phyloP scores from a whole-genome alignment of 2,329 filamentous ascomycete genomes.

The Colletotrichum noveboracense region DNA sequence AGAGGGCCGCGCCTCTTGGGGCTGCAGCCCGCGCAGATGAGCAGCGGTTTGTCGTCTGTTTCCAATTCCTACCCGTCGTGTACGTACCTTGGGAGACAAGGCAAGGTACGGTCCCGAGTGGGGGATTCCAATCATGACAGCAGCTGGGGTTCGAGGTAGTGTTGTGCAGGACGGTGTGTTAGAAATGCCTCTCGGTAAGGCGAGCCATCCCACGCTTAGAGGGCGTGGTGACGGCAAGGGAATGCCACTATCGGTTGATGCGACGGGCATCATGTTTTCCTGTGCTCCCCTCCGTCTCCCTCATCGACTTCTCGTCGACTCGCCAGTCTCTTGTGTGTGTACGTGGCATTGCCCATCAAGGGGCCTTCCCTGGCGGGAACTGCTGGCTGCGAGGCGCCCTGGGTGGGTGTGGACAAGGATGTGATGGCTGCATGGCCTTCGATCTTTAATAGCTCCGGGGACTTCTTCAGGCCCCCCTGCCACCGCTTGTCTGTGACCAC shows the following conservation, averaged over 20 bases:
- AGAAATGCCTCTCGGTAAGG: neutral
- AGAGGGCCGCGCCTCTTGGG: constrained; percentile 21
- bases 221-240: neutral
- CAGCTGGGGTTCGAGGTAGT: neutral
- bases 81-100: constrained; percentile 16
- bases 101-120: constrained; percentile 19
- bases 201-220: neutral
- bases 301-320: neutral
- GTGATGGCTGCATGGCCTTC: constrained; percentile 23
- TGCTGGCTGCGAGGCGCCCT: constrained; percentile 18
- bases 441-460: constrained; percentile 25
- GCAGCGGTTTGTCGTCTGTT: constrained; percentile 21
- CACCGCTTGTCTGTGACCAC: constrained; percentile 19
- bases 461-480: constrained; percentile 24
- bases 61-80: constrained; percentile 19
- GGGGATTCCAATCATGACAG: constrained; percentile 15
- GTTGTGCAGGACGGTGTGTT: neutral
- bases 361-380: constrained; percentile 22
- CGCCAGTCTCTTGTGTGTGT: constrained; percentile 18
- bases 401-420: constrained; percentile 21
- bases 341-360: constrained; percentile 22
- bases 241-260: neutral
- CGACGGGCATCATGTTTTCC: neutral
- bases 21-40: constrained; percentile 19
- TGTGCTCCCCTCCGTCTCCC: neutral